These are phyloP conservation scores for Ophiostoma quercus DNA, from an alignment of 2,329 filamentous ascomycete species.

Conservation along the genomic window DNA sequence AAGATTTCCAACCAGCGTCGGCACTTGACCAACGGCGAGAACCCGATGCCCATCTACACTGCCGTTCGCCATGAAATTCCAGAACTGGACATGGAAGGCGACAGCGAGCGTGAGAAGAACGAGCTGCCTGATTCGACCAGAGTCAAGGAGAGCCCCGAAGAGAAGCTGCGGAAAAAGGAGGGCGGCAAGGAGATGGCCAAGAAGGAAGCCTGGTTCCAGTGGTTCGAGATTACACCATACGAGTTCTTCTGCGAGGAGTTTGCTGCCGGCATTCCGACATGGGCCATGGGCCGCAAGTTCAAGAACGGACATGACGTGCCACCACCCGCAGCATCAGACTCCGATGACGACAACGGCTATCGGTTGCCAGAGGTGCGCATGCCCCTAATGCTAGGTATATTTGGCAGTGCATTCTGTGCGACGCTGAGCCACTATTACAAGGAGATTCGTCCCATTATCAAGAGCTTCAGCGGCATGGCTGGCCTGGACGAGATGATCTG, in stretches of 20 bases:
- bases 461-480: slow-evolving; percentile 66
- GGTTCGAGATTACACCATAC: slow-evolving; percentile 93
- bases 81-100: slow-evolving; percentile 41
- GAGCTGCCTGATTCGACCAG: slow-evolving; percentile 28
- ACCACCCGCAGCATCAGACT: slow-evolving; percentile 29
- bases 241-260: slow-evolving; percentile 95
- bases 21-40: slow-evolving; percentile 69
- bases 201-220: slow-evolving; percentile 87
- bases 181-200: slow-evolving; percentile 47
- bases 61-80: slow-evolving; percentile 95
- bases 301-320: slow-evolving; percentile 62
- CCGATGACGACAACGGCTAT: slow-evolving; percentile 47
- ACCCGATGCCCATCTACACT: slow-evolving; percentile 91
- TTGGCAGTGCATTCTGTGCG: slow-evolving; percentile 93
- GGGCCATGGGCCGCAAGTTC: slow-evolving; percentile 84
- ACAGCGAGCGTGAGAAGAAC: slow-evolving; percentile 31
- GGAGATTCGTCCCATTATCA: slow-evolving; percentile 79
- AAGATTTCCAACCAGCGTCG: slow-evolving; percentile 84
- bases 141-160: not conserved
- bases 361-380: slow-evolving; percentile 79
- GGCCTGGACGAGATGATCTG: slow-evolving; percentile 77
- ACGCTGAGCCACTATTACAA: slow-evolving; percentile 94
- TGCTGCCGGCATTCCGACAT: slow-evolving; percentile 85
- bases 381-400: slow-evolving; percentile 85
- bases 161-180: not conserved